These are phyloP conservation scores for Nakazawaea ambrosiae DNA, from an alignment of 805 yeast genomes.

Conservation along the genomic window DNA sequence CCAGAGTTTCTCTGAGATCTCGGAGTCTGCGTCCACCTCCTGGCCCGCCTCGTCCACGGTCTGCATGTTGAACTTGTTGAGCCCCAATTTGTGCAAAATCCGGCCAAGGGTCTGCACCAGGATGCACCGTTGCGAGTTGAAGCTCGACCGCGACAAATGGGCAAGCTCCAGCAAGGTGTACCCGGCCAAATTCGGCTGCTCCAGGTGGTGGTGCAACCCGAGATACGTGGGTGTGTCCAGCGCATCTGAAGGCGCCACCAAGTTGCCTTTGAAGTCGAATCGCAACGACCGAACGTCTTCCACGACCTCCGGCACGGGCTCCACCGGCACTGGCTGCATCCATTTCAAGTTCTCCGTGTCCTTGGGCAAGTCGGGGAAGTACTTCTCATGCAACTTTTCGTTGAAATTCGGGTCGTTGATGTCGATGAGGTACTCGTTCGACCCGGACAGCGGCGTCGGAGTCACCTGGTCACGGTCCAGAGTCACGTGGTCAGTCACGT, in stretches of 20 bases:
- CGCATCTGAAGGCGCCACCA: constrained; percentile 42
- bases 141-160: constrained; percentile 69
- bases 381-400: constrained; percentile 73
- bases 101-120: constrained; percentile 87
- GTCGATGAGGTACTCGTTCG: constrained; percentile 37
- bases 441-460: no score
- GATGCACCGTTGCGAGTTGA: constrained; percentile 79
- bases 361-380: constrained; percentile 82
- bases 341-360: constrained; percentile 81
- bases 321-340: constrained; percentile 70
- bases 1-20: constrained; percentile 59
- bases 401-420: constrained; percentile 73
- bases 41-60: constrained; percentile 24
- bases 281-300: constrained; percentile 63
- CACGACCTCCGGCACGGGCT: constrained; percentile 25
- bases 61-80: constrained; percentile 36
- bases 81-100: constrained; percentile 72
- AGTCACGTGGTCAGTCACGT: no score
- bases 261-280: constrained; percentile 81
- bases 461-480: no score
- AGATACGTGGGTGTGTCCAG: constrained; percentile 40
- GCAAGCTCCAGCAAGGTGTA: constrained; percentile 81
- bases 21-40: constrained; percentile 22
- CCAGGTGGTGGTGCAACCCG: constrained; percentile 91
- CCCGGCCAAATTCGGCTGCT: constrained; percentile 85